A percentile compares a stretch with the other conserved stretches of the same genome.
Evolutionary conservation across 495 filamentous ascomycete species (phyloP).

Genomic region (Penicillium fimorum): DNA sequence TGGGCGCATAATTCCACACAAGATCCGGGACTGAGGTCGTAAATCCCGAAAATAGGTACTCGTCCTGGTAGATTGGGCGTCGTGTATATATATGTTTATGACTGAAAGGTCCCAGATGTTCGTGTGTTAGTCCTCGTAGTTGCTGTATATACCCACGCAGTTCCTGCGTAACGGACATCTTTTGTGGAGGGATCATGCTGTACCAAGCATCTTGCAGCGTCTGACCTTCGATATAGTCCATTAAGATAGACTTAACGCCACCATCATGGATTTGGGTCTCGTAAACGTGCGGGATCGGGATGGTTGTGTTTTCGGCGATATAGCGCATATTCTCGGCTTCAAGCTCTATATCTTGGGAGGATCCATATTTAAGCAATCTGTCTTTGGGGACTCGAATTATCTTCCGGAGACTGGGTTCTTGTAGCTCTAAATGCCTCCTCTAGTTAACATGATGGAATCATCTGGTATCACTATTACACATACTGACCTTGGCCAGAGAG

Average conservation of each 20-base stretch:
- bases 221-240: conserved; percentile 4
- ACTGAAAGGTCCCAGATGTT: background rate
- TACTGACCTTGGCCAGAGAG: background rate
- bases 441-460: background rate
- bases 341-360: background rate
- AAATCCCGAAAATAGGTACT: background rate
- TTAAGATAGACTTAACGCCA: background rate
- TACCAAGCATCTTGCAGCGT: conserved; percentile 5
- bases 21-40: background rate
- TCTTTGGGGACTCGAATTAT: conserved; percentile 3
- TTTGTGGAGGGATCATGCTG: background rate
- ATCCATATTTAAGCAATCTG: conserved; percentile 5
- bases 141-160: conserved; percentile 3
- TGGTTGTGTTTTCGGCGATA: background rate
- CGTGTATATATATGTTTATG: background rate
- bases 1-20: no score
- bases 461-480: no score
- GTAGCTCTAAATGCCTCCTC: background rate
- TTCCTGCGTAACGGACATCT: conserved; percentile 1
- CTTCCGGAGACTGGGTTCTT: background rate
- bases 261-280: background rate
- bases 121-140: background rate
- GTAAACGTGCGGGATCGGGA: conserved; percentile 1
- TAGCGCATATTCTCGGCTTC: conserved; percentile 7
- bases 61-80: background rate